A percentile compares a stretch with the other conserved stretches of the same genome.
These are phyloP conservation scores for Pichia cabralensis DNA, from an alignment of 805 yeast genomes.

Conservation along the genomic window DNA sequence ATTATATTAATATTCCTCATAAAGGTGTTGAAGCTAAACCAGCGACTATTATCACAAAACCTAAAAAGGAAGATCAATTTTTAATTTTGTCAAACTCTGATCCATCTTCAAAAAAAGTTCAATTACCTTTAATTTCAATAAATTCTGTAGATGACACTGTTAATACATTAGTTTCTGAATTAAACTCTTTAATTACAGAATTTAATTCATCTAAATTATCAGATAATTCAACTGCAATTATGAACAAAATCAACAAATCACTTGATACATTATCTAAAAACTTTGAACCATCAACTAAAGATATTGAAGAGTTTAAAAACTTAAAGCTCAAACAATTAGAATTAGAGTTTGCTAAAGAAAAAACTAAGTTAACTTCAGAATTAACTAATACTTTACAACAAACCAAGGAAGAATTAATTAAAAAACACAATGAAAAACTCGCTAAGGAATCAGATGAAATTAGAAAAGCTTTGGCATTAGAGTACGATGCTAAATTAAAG, in stretches of 20 bases:
- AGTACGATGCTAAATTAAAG: conserved; percentile 65
- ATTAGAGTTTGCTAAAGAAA: conserved; percentile 26
- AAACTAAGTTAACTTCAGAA: conserved; percentile 32
- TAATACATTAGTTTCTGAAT: conserved; percentile 24
- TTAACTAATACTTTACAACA: conserved; percentile 47
- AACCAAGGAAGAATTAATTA: conserved; percentile 52
- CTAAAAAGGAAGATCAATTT: conserved; percentile 1
- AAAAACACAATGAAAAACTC: conserved; percentile 48
- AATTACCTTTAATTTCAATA: conserved; percentile 25
- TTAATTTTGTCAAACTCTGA: conserved; percentile 5
- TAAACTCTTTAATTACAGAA: conserved; percentile 28
- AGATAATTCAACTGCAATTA: conserved; percentile 15
- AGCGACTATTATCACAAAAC: neutral
- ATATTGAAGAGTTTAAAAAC: conserved; percentile 7
- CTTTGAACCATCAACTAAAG: conserved; percentile 25
- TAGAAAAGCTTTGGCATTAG: conserved; percentile 50
- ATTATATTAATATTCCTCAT: conserved; percentile 30
- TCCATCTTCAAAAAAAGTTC: too few relatives aligned
- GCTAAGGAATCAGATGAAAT: conserved; percentile 58
- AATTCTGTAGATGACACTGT: conserved; percentile 25
- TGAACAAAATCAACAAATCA: conserved; percentile 14
- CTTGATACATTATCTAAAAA: conserved; percentile 17
- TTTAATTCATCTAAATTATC: conserved; percentile 17
- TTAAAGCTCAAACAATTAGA: conserved; percentile 12
- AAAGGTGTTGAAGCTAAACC: conserved; percentile 21